Conservation (phyloP, 192 early-diverging fungal species). For the Backusella morwellensis region DNA sequence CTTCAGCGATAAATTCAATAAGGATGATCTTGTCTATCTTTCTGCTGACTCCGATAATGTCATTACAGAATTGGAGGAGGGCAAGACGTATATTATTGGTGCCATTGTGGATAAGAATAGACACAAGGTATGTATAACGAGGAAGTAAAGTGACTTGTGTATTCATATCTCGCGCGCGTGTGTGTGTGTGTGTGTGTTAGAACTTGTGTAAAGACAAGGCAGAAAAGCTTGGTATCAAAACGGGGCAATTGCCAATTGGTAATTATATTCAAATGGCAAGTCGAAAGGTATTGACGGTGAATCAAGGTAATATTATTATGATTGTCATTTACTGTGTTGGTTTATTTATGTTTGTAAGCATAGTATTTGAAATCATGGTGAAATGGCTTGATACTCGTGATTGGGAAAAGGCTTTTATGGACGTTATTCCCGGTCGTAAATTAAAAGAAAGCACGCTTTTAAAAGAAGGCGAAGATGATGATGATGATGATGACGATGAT, state of each 20-base stretch:
- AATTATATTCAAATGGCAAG: slow-evolving; percentile 78
- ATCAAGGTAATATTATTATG: slow-evolving; percentile 62
- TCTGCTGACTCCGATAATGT: slow-evolving; percentile 85
- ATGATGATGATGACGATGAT: neutral
- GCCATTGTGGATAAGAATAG: slow-evolving; percentile 96
- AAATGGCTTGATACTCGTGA: slow-evolving; percentile 71
- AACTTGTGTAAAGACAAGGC: slow-evolving; percentile 81
- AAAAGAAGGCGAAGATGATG: neutral
- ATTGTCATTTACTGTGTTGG: neutral
- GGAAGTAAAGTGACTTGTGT: neutral
- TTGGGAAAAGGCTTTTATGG: slow-evolving; percentile 86
- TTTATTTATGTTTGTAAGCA: neutral
- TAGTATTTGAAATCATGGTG: slow-evolving; percentile 89
- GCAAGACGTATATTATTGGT: slow-evolving; percentile 86
- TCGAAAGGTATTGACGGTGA: slow-evolving; percentile 88
- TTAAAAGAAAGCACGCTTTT: slow-evolving; percentile 46
- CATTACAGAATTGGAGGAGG: slow-evolving; percentile 64
- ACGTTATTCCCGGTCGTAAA: slow-evolving; percentile 93
- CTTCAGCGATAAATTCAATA: slow-evolving; percentile 43
- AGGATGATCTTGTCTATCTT: slow-evolving; percentile 78
- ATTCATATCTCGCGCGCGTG: neutral
- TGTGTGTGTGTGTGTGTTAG: slow-evolving; percentile 13
- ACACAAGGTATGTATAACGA: slow-evolving; percentile 48
- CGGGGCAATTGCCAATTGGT: slow-evolving; percentile 83
- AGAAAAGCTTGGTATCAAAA: slow-evolving; percentile 63